Evolutionary conservation across 441 rosid genomes (phyloP).

Genomic region (Manihot esculenta): DNA sequence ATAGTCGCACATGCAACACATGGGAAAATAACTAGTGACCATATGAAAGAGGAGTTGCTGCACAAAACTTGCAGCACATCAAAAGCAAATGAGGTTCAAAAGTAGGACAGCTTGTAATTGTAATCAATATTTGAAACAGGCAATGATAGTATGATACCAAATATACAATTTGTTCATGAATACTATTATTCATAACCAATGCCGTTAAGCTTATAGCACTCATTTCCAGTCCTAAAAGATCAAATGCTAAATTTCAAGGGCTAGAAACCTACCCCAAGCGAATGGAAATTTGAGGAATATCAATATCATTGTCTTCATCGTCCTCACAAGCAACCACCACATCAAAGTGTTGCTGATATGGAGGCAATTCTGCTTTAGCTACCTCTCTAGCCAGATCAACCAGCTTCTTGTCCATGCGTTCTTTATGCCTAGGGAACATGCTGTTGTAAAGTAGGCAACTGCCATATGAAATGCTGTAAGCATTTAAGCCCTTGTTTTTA

Average conservation of each 20-base stretch:
- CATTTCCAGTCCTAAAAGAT: conserved; percentile 16
- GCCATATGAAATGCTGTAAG: conserved; percentile 81
- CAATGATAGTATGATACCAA: too few species aligned
- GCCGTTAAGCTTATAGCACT: neutral
- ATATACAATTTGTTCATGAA: neutral
- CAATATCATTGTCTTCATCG: conserved; percentile 80
- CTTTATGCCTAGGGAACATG: conserved; percentile 75
- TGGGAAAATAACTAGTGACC: too few species aligned
- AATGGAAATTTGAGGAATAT: conserved; percentile 73
- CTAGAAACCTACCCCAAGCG: conserved; percentile 47
- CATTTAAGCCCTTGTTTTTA: conserved; percentile 61
- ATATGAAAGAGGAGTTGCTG: too few species aligned
- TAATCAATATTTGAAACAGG: too few species aligned
- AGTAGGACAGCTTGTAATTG: too few species aligned
- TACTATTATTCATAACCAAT: conserved; percentile 1
- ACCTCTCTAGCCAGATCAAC: conserved; percentile 81
- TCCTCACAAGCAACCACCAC: conserved; percentile 89
- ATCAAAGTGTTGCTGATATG: conserved; percentile 63
- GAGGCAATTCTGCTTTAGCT: conserved; percentile 69
- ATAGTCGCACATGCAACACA: too few species aligned
- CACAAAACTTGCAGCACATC: too few species aligned
- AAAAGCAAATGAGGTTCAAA: too few species aligned
- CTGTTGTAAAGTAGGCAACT: conserved; percentile 76
- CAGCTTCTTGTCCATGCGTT: conserved; percentile 77
- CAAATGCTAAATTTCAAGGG: conserved; percentile 17